Conservation (phyloP, 2,329 filamentous ascomycete species). For the Biscogniauxia marginata region DNA sequence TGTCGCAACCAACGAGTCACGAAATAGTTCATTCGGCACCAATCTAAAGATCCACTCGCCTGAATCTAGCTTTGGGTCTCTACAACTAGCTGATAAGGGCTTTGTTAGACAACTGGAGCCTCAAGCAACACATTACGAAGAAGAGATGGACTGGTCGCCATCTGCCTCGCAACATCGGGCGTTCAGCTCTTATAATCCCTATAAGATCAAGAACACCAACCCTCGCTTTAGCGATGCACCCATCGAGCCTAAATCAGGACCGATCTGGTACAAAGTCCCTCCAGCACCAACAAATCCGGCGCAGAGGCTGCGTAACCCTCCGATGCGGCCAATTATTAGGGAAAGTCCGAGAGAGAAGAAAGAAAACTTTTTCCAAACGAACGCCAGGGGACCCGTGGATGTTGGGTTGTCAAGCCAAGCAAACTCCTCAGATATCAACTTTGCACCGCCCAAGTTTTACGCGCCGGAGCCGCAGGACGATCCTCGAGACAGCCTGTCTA, state of each 20-base stretch:
- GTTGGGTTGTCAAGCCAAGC: constrained; percentile 17
- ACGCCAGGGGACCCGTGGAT: constrained; percentile 21
- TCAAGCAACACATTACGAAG: constrained; percentile 39
- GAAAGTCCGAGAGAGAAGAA: constrained; percentile 45
- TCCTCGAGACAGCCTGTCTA: constrained; percentile 32
- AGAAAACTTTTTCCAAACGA: constrained; percentile 48
- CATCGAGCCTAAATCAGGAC: constrained; percentile 43
- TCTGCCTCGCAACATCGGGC: constrained; percentile 56
- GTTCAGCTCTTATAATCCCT: constrained; percentile 46
- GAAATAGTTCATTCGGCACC: constrained; percentile 4
- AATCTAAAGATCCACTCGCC: constrained; percentile 7
- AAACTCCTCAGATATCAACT: constrained; percentile 18
- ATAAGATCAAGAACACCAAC: constrained; percentile 40
- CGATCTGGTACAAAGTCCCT: constrained; percentile 71
- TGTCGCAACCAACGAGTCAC: neutral
- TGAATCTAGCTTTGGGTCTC: constrained; percentile 3
- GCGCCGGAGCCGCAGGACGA: constrained; percentile 31
- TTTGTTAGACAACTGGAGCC: constrained; percentile 9
- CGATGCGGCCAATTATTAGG: constrained; percentile 52
- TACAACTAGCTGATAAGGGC: neutral
- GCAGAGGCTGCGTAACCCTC: constrained; percentile 60
- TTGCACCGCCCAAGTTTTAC: constrained; percentile 30
- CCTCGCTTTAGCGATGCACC: constrained; percentile 47
- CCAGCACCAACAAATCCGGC: constrained; percentile 67
- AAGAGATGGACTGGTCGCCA: constrained; percentile 75